phyloP scores from a whole-genome alignment of 257 asterid genomes.

The Jasminum sambac region DNA sequence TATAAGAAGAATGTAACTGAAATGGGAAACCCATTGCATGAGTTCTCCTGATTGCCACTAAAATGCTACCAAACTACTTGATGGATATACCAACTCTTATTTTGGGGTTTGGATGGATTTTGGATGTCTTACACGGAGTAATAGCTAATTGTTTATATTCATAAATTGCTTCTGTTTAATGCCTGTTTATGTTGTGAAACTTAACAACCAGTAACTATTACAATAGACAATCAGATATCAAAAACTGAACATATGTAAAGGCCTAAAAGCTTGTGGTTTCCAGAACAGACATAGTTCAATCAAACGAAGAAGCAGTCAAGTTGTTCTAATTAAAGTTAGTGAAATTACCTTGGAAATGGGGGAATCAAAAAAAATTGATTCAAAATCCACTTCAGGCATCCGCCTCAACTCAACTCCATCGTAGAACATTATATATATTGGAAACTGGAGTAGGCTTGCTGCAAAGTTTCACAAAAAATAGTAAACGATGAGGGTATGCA shows the following conservation, averaged over 20 bases:
- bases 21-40: too few relatives aligned
- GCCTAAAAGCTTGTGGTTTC: slow-evolving; percentile 2
- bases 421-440: slow-evolving; percentile 63
- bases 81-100: too few relatives aligned
- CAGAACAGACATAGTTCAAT: not conserved
- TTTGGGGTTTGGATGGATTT: not conserved
- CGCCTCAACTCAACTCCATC: slow-evolving; percentile 65
- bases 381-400: slow-evolving; percentile 61
- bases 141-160: not conserved
- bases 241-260: not conserved
- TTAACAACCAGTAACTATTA: slow-evolving; percentile 3
- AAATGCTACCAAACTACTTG: too few relatives aligned
- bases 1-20: too few relatives aligned
- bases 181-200: not conserved
- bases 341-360: slow-evolving; percentile 70
- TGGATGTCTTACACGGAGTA: not conserved
- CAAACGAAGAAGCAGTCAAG: not conserved
- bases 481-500: slow-evolving; percentile 20
- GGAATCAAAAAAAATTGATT: slow-evolving; percentile 51
- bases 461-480: slow-evolving; percentile 27
- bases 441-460: slow-evolving; percentile 84
- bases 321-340: not conserved
- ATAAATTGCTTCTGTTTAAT: not conserved
- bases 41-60: too few relatives aligned
- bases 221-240: slow-evolving; percentile 3